Conservation (phyloP, 805 yeast genomes). For the Ogataea pignaliae region DNA sequence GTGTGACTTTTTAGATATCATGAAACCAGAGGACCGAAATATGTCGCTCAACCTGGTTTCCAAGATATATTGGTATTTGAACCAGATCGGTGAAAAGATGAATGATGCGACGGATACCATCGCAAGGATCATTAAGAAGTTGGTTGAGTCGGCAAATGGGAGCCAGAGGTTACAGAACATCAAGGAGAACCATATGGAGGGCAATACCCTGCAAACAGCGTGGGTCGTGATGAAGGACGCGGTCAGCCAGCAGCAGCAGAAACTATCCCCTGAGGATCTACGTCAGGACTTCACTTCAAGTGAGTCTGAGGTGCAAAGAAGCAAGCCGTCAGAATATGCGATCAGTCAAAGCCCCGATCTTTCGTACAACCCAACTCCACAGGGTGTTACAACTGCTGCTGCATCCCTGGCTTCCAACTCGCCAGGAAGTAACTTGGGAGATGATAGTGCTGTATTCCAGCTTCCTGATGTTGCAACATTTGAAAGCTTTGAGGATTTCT, state of each 20-base stretch:
- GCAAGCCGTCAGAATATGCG: not conserved
- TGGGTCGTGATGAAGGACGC: slow-evolving; percentile 3
- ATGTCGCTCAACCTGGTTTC: slow-evolving; percentile 44
- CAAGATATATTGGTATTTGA: slow-evolving; percentile 53
- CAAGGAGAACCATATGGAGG: not conserved
- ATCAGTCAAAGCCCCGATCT: not conserved
- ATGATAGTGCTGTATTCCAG: slow-evolving; percentile 6
- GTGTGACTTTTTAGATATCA: slow-evolving; percentile 41
- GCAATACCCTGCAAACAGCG: slow-evolving; percentile 1
- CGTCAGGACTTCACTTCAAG: slow-evolving; percentile 2
- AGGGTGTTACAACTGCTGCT: too few species aligned
- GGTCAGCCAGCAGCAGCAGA: slow-evolving; percentile 21
- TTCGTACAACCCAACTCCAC: not conserved
- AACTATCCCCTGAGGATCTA: slow-evolving; percentile 19
- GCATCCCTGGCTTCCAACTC: slow-evolving; percentile 1
- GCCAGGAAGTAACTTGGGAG: slow-evolving; percentile 5
- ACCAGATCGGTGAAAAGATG: slow-evolving; percentile 49
- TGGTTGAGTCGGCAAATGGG: slow-evolving; percentile 41
- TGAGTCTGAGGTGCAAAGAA: not conserved
- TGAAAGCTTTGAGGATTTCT: slow-evolving; percentile 53
- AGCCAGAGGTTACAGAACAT: slow-evolving; percentile 14
- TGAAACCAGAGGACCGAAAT: slow-evolving; percentile 36
- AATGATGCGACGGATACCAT: slow-evolving; percentile 60
- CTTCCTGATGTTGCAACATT: slow-evolving; percentile 47
- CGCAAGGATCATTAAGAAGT: slow-evolving; percentile 47